Base-by-base conservation (phyloP, 169 alveolate genomes). In the Cryptosporidium sp. region DNA sequence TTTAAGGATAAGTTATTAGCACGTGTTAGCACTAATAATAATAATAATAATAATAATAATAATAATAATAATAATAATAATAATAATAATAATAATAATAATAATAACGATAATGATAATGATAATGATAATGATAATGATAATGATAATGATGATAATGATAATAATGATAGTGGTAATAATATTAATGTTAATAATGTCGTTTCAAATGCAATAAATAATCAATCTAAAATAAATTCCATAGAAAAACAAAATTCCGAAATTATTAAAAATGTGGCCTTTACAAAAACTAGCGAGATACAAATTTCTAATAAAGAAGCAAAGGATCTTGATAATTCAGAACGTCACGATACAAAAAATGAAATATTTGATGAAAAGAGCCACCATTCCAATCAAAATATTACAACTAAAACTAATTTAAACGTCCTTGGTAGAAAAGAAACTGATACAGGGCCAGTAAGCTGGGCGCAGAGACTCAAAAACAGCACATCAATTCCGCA, bases 391-490 rank as follows among this genome's bases (percentile, higher is more conserved):
- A 56, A 56, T 56, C 42, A 65, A 39, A 33, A 65, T 4, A 16
- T 16, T 56, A 23, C 65, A 56, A 56, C 0, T 56, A 56, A 23
- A 8, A 56, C 33, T 10, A 31, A 31, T 35, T 26, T 35, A 33
- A 65, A 65, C 16, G 18, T 29, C 7, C 5, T 52, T 5, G 31
- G 6, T 65, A 37, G 14, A 33, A 70, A 39, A n/a, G 75, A 80
- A 31, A 33, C 45, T 6, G 73, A 44, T 61, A 1, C 75, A 26
- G 72, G 86, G 1, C 85, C 69, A 8, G 87, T 80, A 5, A 80
- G 87, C 21, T 80, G 87, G 87, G 87, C 87, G 29, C 87, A 80
- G 26, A 80, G 87, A 53, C 75, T 80, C 6, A 80, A 80, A 48
- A 80, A 80, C 21, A 80, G 87, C 39, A 80, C 87, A 7, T 35